Base-by-base conservation (phyloP, 805 yeast species). In the Ogataea polymorpha region DNA sequence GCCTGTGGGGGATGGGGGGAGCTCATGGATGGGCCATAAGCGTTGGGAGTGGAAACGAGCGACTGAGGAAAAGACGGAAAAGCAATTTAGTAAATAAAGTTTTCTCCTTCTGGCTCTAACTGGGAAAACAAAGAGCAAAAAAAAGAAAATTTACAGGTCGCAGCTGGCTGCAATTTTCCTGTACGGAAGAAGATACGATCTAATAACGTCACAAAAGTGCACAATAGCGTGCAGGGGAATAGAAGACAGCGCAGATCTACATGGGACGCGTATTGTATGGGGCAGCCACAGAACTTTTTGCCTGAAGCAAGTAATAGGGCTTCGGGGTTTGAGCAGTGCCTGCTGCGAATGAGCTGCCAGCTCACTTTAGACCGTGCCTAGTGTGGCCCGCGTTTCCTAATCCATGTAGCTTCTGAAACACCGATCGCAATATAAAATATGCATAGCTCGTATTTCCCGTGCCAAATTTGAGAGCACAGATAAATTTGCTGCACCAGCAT, bases 1-100 rank as follows among this genome's bases (percentile, higher is more conserved):
- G 6, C 26, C n/a, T 3, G 48, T 43, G 18, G 48, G 35, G 18
- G 29, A 36, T 13, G 48, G 42, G 27, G 40, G 47, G 46, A 35
- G 23, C 40, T 31, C 42, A 42, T 39, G 25, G 35, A 14, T 38
- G 30, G 32, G 28, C 37, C 30, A 20, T 16, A 44, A 44, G 40
- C 42, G 36, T 24, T 35, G 15, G 42, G 16, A 14, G 18, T 10
- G 15, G 17, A 40, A 18, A 14, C 26, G 32, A 34, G 13, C 39
- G 17, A 34, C 33, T 10, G 13, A 25, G 23, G 18, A 32, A 20
- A 26, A 26, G 20, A 13, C 23, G 23, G 14, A 40, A 13, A 10
- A 26, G 32, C 32, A 35, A 35, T 26, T n/a, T 24, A 18, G 16
- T 14, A 24, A 34, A 13, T 20, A 17, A 26, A 35, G 34, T 40